These are phyloP conservation scores for Jaltomata sinuosa DNA, from an alignment of 257 asterid species.

Conservation along the genomic window DNA sequence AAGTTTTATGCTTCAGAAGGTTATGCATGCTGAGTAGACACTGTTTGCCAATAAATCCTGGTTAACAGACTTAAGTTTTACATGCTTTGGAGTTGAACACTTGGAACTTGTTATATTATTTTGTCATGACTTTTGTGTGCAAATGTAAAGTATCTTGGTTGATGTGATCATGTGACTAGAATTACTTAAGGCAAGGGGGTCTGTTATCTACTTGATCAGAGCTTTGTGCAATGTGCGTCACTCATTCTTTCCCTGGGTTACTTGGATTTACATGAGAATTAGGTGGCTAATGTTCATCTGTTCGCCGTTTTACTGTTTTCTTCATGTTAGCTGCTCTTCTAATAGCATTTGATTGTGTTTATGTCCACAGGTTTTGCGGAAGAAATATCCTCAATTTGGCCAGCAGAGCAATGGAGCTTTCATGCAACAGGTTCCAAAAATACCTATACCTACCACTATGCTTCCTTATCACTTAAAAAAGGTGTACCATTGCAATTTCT, in stretches of 20 bases:
- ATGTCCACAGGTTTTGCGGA: constrained; percentile 66
- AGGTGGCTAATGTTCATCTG: not conserved
- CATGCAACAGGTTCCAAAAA: constrained; percentile 84
- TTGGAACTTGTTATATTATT: not conserved
- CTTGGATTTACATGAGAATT: not conserved
- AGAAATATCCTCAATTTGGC: constrained; percentile 96
- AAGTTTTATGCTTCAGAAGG: not conserved
- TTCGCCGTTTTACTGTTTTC: not conserved
- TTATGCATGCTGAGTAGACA: not conserved
- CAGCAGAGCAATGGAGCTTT: constrained; percentile 90
- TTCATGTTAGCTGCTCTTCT: not conserved
- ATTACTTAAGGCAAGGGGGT: not conserved
- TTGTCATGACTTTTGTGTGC: not conserved
- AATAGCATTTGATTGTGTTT: not conserved
- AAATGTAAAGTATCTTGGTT: not conserved
- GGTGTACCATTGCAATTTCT: not conserved
- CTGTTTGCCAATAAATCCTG: not conserved
- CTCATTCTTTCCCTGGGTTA: not conserved
- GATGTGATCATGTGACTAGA: not conserved
- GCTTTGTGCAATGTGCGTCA: not conserved
- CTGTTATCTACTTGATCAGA: not conserved
- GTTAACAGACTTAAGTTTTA: not conserved
- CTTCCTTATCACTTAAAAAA: not conserved
- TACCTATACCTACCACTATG: not conserved
- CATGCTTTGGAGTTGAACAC: not conserved